Evolutionary conservation across 2,329 filamentous ascomycete genomes (phyloP).

Genomic region (Neofusicoccum umdonicola): DNA sequence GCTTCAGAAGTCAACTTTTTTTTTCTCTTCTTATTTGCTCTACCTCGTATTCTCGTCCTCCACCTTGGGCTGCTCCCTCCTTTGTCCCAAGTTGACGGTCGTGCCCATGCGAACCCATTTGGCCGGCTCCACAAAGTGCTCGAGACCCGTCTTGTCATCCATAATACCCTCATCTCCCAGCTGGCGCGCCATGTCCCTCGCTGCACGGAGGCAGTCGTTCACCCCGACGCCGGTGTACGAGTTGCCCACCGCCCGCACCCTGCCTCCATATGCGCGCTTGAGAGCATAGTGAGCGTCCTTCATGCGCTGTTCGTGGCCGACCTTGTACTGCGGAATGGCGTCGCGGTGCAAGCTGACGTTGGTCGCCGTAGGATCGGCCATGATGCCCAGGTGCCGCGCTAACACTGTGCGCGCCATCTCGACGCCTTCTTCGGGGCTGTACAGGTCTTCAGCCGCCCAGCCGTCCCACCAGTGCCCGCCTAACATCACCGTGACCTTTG

Average conservation of each 20-base stretch:
- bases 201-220: slow-evolving; percentile 54
- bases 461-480: slow-evolving; percentile 87
- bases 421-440: slow-evolving; percentile 67
- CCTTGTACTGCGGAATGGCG: slow-evolving; percentile 87
- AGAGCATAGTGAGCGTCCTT: slow-evolving; percentile 56
- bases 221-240: slow-evolving; percentile 50
- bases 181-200: slow-evolving; percentile 52
- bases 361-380: slow-evolving; percentile 58
- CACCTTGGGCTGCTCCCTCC: background rate
- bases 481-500: slow-evolving; percentile 90
- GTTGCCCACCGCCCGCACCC: slow-evolving; percentile 60
- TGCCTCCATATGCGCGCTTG: slow-evolving; percentile 55
- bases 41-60: background rate
- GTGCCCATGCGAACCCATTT: slow-evolving; percentile 7
- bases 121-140: slow-evolving; percentile 28
- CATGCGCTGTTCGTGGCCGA: slow-evolving; percentile 71
- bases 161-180: slow-evolving; percentile 27
- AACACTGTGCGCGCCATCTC: slow-evolving; percentile 69
- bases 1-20: background rate
- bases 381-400: slow-evolving; percentile 71
- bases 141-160: slow-evolving; percentile 39
- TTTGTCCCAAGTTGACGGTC: background rate
- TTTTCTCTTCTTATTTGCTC: background rate
- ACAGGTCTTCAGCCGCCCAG: slow-evolving; percentile 37
- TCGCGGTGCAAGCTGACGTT: slow-evolving; percentile 62